Conservation (phyloP, 2,329 filamentous ascomycete genomes). For the Neonectria faginata region DNA sequence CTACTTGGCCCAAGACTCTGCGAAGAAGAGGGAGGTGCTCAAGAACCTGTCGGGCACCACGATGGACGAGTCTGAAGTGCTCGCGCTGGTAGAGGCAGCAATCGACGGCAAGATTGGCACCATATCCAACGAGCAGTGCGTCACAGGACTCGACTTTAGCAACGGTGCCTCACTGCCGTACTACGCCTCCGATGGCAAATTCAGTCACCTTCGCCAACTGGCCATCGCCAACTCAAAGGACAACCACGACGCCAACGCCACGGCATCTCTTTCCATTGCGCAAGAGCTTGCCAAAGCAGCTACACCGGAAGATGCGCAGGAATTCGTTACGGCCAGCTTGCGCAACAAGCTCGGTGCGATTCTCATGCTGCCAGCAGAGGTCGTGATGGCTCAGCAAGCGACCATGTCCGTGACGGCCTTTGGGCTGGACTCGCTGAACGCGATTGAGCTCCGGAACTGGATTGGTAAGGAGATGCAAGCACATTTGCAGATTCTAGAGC, state of each 20-base stretch:
- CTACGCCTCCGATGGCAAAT: constrained; percentile 67
- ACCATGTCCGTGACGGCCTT: constrained; percentile 43
- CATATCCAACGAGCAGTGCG: constrained; percentile 61
- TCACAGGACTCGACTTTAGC: constrained; percentile 64
- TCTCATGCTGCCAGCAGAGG: constrained; percentile 45
- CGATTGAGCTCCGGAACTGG: constrained; percentile 64
- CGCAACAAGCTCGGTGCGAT: constrained; percentile 52
- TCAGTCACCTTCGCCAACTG: constrained; percentile 59
- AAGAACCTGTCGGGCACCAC: constrained; percentile 61
- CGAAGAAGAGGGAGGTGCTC: constrained; percentile 55
- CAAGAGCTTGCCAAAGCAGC: too few species aligned
- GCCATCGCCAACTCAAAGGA: constrained; percentile 46
- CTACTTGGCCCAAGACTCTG: constrained; percentile 61
- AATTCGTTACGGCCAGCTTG: constrained; percentile 41
- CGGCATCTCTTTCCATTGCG: too few species aligned
- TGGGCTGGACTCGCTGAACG: constrained; percentile 61
- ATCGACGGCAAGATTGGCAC: constrained; percentile 58
- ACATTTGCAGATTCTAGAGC: constrained; percentile 10
- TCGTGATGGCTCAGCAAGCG: constrained; percentile 33
- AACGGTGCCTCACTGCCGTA: constrained; percentile 60
- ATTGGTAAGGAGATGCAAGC: constrained; percentile 57
- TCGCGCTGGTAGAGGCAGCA: constrained; percentile 64
- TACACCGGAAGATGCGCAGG: constrained; percentile 37
- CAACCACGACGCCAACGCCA: constrained; percentile 17
- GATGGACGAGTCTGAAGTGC: constrained; percentile 65